Base-by-base conservation (phyloP, 306 rosid species). In the Parietaria judaica region DNA sequence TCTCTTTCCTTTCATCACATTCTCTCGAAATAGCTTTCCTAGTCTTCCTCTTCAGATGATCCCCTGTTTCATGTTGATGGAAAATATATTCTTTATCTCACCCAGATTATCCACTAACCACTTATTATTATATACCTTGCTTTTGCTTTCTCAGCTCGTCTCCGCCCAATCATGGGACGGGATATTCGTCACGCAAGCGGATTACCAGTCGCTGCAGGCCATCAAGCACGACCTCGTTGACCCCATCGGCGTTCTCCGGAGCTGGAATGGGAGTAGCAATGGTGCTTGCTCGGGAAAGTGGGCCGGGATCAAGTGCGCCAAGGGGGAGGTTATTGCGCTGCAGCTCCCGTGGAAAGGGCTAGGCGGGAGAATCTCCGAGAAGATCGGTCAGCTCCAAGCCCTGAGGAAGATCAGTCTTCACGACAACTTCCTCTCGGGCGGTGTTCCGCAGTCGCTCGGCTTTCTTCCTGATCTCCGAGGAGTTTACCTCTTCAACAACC, bases 321-420 rank as follows among this genome's bases (percentile, higher is more conserved):
- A 80, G 4, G 99, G 99, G 3, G 88, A 88, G 31, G 99, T 92
- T 37, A 79, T 92, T 56, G 95, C 86, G 6, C 82, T 92, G 58
- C 99, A 92, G 71, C 88, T 92, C 74, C 99, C 99, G 36, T 92
- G 96, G 96, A 88, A 67, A 71, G 87, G 86, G 14, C 79, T 92
- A 3, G 88, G 90, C 1, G 99, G 99, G 0, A n/a, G 70, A 49
- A 88, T 92, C 71, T 86, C 96, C 0, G 85, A 88, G 71, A 80
- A 79, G 66, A 86, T 92, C 50, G 94, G 95, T 8, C 83, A 79
- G 46, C 95, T 92, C 66, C 94, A 68, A 70, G 69, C 81, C 14
- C 90, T 92, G 46, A 70, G 95, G 66, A 88, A 82, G 79, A 72
- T 92, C 3, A 88, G 87, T 70, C 84, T 92, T 36, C 99, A 92